Evolutionary conservation across 805 yeast genomes (phyloP).

Genomic region (Ogataea neopini): DNA sequence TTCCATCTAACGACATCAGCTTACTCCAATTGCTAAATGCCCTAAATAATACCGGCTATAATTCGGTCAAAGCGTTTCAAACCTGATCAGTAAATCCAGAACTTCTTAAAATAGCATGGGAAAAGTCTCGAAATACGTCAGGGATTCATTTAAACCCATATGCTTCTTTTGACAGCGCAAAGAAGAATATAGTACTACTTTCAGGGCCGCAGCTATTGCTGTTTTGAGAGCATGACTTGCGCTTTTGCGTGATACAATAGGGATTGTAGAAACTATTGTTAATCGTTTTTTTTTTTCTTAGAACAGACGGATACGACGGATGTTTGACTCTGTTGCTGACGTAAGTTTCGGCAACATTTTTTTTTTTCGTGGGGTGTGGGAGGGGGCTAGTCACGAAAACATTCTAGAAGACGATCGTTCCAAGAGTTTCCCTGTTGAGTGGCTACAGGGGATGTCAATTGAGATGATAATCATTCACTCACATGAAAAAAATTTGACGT

Average conservation of each 20-base stretch:
- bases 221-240: not conserved
- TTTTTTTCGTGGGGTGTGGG: not conserved
- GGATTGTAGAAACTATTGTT: not conserved
- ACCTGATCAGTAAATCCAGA: not conserved
- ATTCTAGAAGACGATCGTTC: not conserved
- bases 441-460: no score
- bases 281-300: not conserved
- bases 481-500: no score
- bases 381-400: not conserved
- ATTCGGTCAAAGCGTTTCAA: not conserved
- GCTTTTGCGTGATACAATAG: slow-evolving; percentile 1
- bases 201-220: not conserved
- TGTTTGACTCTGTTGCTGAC: not conserved
- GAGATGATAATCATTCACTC: no score
- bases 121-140: not conserved
- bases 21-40: not conserved
- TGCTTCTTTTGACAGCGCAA: not conserved
- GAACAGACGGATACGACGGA: slow-evolving; percentile 4
- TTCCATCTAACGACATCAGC: not conserved
- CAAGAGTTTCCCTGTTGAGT: not conserved
- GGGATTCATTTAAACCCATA: not conserved
- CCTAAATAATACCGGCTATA: no score
- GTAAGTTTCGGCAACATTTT: not conserved
- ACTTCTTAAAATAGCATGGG: not conserved
- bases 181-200: not conserved